These are phyloP conservation scores for Dactylellina leptospora DNA, from an alignment of 2,329 filamentous ascomycete species.

Conservation along the genomic window DNA sequence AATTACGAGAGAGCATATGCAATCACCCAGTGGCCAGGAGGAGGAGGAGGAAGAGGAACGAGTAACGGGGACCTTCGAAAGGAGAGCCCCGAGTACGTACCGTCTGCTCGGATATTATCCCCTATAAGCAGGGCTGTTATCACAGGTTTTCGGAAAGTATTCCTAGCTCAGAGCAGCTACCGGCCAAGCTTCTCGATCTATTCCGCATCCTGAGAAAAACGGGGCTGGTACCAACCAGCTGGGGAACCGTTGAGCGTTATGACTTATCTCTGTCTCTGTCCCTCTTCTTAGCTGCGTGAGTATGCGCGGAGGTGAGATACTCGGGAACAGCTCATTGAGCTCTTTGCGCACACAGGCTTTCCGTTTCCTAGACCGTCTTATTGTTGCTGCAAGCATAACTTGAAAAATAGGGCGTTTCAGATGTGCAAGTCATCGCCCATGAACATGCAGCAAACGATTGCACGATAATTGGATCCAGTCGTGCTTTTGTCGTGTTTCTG, in stretches of 20 bases:
- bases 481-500: neutral
- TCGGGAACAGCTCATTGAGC: constrained; percentile 48
- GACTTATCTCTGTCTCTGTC: constrained; percentile 41
- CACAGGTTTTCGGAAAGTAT: constrained; percentile 41
- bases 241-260: constrained; percentile 32
- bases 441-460: constrained; percentile 33
- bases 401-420: constrained; percentile 52
- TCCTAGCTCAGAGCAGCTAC: constrained; percentile 51
- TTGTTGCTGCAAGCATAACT: constrained; percentile 26
- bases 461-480: constrained; percentile 3
- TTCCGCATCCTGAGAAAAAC: constrained; percentile 50
- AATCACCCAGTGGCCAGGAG: constrained; percentile 24
- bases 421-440: constrained; percentile 49
- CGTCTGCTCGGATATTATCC: constrained; percentile 49
- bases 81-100: constrained; percentile 38
- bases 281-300: neutral
- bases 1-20: constrained; percentile 54
- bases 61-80: constrained; percentile 14
- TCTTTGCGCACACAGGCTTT: constrained; percentile 13
- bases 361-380: constrained; percentile 27
- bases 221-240: constrained; percentile 40
- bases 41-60: neutral
- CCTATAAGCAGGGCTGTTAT: constrained; percentile 9
- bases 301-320: constrained; percentile 42
- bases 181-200: constrained; percentile 53